Evolutionary conservation across 1,284 basidiomycete genomes (phyloP).

Genomic region (Prillingera fragicola): DNA sequence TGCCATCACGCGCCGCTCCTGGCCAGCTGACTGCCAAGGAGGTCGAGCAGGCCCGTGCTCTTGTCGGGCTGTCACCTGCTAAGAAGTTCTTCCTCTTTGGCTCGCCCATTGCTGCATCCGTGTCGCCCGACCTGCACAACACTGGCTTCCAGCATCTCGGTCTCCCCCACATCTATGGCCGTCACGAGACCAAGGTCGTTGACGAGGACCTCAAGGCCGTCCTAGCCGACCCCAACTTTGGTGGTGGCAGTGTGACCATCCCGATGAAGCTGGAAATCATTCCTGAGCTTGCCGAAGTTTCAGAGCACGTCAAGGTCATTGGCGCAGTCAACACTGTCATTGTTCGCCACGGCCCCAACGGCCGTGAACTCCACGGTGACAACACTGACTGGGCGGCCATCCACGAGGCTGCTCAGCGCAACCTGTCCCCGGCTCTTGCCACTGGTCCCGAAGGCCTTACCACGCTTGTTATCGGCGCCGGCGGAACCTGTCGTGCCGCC

Average conservation of each 20-base stretch:
- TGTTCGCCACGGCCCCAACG: slow-evolving; percentile 51
- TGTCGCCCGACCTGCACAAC: slow-evolving; percentile 92
- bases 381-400: slow-evolving; percentile 94
- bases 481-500: slow-evolving; percentile 86
- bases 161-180: slow-evolving; percentile 70
- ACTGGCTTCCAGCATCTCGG: slow-evolving; percentile 75
- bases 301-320: slow-evolving; percentile 71
- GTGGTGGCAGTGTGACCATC: slow-evolving; percentile 93
- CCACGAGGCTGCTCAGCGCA: slow-evolving; percentile 51
- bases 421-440: slow-evolving; percentile 34
- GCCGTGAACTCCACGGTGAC: slow-evolving; percentile 66
- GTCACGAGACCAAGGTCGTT: slow-evolving; percentile 68
- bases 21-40: slow-evolving; percentile 85
- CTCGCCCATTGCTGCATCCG: slow-evolving; percentile 77
- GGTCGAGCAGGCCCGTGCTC: slow-evolving; percentile 72
- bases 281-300: slow-evolving; percentile 66
- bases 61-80: slow-evolving; percentile 70
- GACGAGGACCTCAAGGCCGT: slow-evolving; percentile 62
- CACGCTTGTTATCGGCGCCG: slow-evolving; percentile 81
- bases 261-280: slow-evolving; percentile 87
- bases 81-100: slow-evolving; percentile 82
- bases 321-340: slow-evolving; percentile 92
- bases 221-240: slow-evolving; percentile 68
- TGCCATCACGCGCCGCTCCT: slow-evolving; percentile 80
- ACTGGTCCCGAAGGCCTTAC: slow-evolving; percentile 47